Conservation (phyloP, 2,329 filamentous ascomycete species). For the Neoascochyta sp. region DNA sequence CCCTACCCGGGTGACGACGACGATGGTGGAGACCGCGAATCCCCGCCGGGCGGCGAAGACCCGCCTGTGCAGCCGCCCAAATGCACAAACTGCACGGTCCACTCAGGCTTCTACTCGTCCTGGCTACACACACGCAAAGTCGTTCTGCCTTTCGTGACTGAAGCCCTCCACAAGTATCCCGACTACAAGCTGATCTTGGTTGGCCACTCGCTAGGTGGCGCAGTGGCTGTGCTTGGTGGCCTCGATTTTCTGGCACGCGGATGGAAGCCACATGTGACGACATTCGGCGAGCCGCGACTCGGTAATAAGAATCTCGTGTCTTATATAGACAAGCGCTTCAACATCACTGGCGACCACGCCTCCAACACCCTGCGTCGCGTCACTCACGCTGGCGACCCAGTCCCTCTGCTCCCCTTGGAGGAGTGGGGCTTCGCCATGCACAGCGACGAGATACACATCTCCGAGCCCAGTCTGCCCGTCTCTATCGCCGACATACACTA, state of each 20-base stretch:
- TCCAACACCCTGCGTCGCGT: conserved; percentile 63
- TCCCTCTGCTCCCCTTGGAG: conserved; percentile 77
- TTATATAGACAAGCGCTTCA: conserved; percentile 55
- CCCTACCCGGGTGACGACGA: conserved; percentile 66
- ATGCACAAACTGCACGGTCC: conserved; percentile 87
- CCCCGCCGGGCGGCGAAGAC: conserved; percentile 12
- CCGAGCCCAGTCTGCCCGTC: conserved; percentile 66
- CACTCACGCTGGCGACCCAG: conserved; percentile 82
- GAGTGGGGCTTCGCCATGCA: conserved; percentile 90
- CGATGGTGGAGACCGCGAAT: conserved; percentile 33
- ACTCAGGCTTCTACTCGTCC: conserved; percentile 81
- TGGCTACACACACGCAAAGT: conserved; percentile 71
- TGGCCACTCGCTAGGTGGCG: conserved; percentile 89
- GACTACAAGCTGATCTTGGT: conserved; percentile 72
- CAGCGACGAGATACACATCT: conserved; percentile 82
- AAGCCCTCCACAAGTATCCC: conserved; percentile 59
- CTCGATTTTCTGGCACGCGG: conserved; percentile 76
- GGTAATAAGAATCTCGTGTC: conserved; percentile 53
- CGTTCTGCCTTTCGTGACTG: conserved; percentile 65
- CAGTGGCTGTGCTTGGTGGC: conserved; percentile 81
- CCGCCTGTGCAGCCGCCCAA: conserved; percentile 44
- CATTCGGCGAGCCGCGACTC: conserved; percentile 80
- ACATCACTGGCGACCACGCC: conserved; percentile 18
- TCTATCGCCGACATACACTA: conserved; percentile 62
- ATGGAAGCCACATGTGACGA: conserved; percentile 75